Evolutionary conservation across 345 rosid species (phyloP).

Genomic region (Eucalyptus regnans): DNA sequence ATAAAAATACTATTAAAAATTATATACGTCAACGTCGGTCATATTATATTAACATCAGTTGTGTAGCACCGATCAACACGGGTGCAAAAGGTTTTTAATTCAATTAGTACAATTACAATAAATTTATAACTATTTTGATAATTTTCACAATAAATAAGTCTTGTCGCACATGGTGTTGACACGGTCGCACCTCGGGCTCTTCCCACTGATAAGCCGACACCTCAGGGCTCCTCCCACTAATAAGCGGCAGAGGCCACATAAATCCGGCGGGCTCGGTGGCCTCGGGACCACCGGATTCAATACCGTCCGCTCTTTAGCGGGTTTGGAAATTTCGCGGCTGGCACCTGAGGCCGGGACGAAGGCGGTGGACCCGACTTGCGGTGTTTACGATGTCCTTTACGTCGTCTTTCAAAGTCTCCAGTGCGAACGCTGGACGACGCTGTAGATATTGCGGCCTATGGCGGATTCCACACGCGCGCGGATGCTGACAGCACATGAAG

Average conservation of each 20-base stretch:
- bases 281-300: neutral
- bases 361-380: neutral
- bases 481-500: neutral
- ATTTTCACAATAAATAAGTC: neutral
- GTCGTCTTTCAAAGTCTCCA: neutral
- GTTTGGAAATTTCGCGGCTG: neutral
- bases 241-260: neutral
- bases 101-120: no score
- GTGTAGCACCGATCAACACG: accelerated
- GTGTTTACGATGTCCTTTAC: neutral
- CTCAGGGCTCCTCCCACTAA: neutral
- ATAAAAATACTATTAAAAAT: no score
- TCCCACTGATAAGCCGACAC: neutral
- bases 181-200: neutral
- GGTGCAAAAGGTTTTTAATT: no score
- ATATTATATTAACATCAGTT: no score
- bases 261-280: neutral
- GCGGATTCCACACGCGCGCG: neutral
- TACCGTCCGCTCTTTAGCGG: neutral
- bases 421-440: neutral
- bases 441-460: neutral
- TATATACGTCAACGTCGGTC: no score
- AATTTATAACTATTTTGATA: neutral
- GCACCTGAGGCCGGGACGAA: neutral
- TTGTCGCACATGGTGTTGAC: neutral